A percentile compares a stretch with the other conserved stretches of the same genome.
These are phyloP conservation scores for Amanita brunnescens DNA, from an alignment of 768 basidiomycete genomes.

Conservation along the genomic window DNA sequence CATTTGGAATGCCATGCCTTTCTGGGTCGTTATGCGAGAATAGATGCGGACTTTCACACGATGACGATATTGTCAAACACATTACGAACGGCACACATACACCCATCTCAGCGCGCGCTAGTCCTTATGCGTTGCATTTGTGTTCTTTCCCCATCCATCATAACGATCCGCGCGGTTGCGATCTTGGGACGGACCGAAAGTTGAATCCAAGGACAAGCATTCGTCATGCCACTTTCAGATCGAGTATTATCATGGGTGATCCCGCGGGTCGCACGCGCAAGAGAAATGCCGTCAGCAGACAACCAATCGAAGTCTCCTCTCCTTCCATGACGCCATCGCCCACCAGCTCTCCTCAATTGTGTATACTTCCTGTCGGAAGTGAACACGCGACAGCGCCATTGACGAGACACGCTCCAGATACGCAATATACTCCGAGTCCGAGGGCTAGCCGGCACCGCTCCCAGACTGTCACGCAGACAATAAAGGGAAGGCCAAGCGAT, in stretches of 20 bases:
- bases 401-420: background rate
- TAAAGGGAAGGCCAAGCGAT: background rate
- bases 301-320: background rate
- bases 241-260: background rate
- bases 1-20: background rate
- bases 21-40: background rate
- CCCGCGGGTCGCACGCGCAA: background rate
- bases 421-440: background rate
- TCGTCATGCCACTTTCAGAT: background rate
- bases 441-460: background rate
- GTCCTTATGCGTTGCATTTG: background rate
- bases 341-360: background rate
- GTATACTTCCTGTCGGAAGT: background rate
- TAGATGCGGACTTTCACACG: background rate
- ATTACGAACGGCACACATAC: background rate
- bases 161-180: background rate
- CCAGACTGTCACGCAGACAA: background rate
- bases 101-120: background rate
- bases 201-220: background rate
- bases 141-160: background rate
- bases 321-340: slow-evolving; percentile 5
- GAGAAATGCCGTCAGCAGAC: background rate
- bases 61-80: background rate
- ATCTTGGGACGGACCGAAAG: background rate
- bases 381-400: background rate